Conservation (phyloP, 78 protist genomes). For the Isochrysis galbana region DNA sequence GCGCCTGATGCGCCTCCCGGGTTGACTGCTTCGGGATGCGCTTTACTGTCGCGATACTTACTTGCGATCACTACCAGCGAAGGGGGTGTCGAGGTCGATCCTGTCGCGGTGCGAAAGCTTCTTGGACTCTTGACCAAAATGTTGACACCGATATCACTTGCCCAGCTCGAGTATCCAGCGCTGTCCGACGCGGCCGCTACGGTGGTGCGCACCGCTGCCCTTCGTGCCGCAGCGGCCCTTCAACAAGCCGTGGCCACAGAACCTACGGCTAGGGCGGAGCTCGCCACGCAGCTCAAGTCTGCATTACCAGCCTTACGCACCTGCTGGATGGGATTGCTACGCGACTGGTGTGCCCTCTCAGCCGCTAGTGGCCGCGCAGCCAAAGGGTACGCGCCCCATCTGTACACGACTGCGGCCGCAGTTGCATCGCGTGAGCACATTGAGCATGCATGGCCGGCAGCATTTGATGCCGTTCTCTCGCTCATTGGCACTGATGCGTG, state of each 20-base stretch:
- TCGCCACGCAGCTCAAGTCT: neutral
- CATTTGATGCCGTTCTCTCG: neutral
- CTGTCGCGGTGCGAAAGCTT: neutral
- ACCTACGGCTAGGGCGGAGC: neutral
- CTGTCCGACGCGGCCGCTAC: neutral
- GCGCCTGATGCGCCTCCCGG: neutral
- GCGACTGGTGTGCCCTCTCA: neutral
- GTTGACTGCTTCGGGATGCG: neutral
- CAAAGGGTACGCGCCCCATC: neutral
- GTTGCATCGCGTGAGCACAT: neutral
- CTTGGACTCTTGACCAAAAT: neutral
- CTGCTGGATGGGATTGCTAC: neutral
- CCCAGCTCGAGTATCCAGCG: neutral
- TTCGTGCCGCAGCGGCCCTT: neutral
- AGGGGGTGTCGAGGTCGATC: neutral
- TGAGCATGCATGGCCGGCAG: neutral
- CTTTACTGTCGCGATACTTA: neutral
- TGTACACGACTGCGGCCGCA: neutral
- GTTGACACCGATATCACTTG: neutral
- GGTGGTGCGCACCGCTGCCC: neutral
- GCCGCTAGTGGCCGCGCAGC: neutral
- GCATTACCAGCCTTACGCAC: neutral
- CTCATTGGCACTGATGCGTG: neutral
- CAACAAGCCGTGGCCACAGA: neutral
- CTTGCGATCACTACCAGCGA: neutral